A percentile compares a stretch with the other conserved stretches of the same genome.
These are phyloP conservation scores for Dendrocalamus latiflorus DNA, from an alignment of 202 grass and related monocot species.

Conservation along the genomic window DNA sequence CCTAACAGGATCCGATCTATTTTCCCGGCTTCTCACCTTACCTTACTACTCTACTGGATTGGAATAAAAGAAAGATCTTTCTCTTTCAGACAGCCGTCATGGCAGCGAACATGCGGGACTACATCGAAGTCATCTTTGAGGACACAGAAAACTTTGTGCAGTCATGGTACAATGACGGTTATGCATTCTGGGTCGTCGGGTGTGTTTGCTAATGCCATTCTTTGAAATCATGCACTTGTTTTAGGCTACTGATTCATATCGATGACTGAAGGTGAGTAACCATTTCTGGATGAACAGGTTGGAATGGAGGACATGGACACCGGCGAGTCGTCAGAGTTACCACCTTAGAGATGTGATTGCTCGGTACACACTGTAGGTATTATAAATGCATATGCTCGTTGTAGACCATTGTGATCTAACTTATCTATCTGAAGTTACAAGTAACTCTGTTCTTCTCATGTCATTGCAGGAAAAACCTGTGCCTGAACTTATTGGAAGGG, in stretches of 20 bases:
- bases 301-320: slow-evolving; percentile 79
- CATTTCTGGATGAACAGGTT: slow-evolving; percentile 41
- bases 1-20: background rate
- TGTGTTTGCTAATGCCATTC: slow-evolving; percentile 2
- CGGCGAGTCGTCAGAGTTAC: too few species aligned
- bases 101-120: slow-evolving; percentile 73
- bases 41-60: background rate
- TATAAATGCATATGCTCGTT: too few species aligned
- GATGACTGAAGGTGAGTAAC: background rate
- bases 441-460: too few species aligned
- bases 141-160: slow-evolving; percentile 64
- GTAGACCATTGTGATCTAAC: too few species aligned
- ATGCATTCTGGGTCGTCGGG: slow-evolving; percentile 83
- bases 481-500: too few species aligned
- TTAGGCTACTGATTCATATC: background rate
- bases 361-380: too few species aligned
- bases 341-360: too few species aligned
- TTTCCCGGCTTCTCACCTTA: background rate
- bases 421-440: too few species aligned
- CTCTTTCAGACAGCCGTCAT: slow-evolving; percentile 64
- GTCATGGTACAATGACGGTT: slow-evolving; percentile 80
- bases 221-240: background rate
- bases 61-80: background rate
- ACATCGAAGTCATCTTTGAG: slow-evolving; percentile 69
- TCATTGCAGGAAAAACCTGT: too few species aligned